Evolutionary conservation across 108 stramenopile genomes (phyloP), one percentile per base, ranked within the genome.

Genomic region (Cyclostephanos invisitatus): DNA sequence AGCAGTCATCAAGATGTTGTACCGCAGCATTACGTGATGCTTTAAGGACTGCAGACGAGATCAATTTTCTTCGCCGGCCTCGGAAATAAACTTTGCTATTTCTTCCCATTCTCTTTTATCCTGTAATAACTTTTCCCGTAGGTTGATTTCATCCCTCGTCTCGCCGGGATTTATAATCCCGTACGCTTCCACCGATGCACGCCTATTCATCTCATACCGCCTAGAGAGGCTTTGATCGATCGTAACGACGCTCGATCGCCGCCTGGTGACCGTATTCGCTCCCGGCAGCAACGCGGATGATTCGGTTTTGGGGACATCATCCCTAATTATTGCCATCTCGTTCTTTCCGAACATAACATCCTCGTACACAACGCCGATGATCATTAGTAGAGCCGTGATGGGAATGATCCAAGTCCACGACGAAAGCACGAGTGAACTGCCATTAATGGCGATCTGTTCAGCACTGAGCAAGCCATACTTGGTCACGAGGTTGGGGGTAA

Each of bases 191-290:
- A 56, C 32, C 56, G 68, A 69, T 27, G 49, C 28, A 9, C 82
- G 78, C 12, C 74, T 65, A 53, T 58, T 59, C 7, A 79, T 70
- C 51, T 80, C 78, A 0, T 67, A 70, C 32, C 40, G 29, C 25
- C 62, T 40, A 6, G 47, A 58, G 49, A 73, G 73, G 42, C 60
- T 60, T 68, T 77, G 70, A 38, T 65, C 44, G 12, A 81, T 73
- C 22, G 28, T 35, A 0, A 73, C 47, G 35, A 73, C 48, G 59
- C 76, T 81, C 5, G 80, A 81, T 48, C 83, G 76, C 21, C 75
- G 71, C 36, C 37, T 69, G 44, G 38, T 58, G 15, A 10, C 49
- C 2, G 35, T 47, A 20, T 56, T 69, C 5, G 28, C 54, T 62
- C n/a, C n/a, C n/a, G 61, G 35, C 38, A 35, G 21, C 21, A 62